phyloP scores from a whole-genome alignment of 2,329 filamentous ascomycete species.

The Trichoderma breve region DNA sequence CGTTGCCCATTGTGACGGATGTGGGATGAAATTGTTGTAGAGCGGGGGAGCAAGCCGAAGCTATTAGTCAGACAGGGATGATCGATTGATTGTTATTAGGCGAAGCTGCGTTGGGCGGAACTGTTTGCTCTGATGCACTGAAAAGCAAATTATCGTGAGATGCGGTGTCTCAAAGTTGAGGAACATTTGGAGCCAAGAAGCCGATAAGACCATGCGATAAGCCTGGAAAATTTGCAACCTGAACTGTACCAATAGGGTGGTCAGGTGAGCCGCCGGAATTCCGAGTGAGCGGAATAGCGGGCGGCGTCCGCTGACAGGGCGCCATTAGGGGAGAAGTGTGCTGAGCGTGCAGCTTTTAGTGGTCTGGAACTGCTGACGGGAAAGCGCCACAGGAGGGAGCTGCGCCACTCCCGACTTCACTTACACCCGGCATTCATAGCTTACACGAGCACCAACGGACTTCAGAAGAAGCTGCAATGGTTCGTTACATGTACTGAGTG shows the following conservation, averaged over 20 bases:
- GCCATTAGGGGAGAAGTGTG: not conserved
- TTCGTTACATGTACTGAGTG: not conserved
- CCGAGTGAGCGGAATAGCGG: not conserved
- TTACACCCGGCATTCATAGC: not conserved
- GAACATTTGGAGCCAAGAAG: conserved; percentile 1
- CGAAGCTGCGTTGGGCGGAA: not conserved
- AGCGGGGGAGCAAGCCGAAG: not conserved
- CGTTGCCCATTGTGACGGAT: conserved; percentile 36
- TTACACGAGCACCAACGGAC: not conserved
- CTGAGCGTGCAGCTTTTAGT: not conserved
- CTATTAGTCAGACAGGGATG: not conserved
- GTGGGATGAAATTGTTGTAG: not conserved
- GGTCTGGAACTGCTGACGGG: not conserved
- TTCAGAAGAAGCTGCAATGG: not conserved
- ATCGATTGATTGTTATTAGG: not conserved
- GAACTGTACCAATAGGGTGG: not conserved
- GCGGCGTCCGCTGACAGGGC: not conserved
- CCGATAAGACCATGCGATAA: conserved; percentile 1
- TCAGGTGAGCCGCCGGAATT: not conserved
- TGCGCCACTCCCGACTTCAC: not conserved
- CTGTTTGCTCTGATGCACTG: not conserved
- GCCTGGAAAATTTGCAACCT: conserved; percentile 14
- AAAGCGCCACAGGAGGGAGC: not conserved
- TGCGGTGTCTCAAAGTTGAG: conserved; percentile 6
- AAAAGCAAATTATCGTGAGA: not conserved